Evolutionary conservation across 345 rosid genomes (phyloP).

Genomic region (Melastoma malabathricum): DNA sequence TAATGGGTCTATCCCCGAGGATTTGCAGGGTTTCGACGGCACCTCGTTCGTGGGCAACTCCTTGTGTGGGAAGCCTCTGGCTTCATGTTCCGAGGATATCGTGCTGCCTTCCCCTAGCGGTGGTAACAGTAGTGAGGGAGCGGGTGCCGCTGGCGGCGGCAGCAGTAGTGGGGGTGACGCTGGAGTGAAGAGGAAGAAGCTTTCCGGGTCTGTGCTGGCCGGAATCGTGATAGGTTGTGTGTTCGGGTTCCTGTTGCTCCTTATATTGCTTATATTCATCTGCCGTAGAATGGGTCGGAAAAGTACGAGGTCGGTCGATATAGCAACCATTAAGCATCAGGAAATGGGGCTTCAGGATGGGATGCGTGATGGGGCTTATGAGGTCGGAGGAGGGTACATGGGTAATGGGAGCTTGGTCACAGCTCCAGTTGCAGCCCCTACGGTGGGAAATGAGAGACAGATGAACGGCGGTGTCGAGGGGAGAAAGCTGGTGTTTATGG

Average conservation of each 20-base stretch:
- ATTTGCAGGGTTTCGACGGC: slow-evolving; percentile 10
- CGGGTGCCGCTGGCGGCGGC: too few species aligned
- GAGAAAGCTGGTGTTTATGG: slow-evolving; percentile 63
- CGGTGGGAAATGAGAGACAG: slow-evolving; percentile 13
- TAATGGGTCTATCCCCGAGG: slow-evolving; percentile 26
- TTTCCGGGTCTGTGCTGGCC: slow-evolving; percentile 34
- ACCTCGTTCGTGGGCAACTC: slow-evolving; percentile 25
- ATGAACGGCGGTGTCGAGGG: slow-evolving; percentile 16
- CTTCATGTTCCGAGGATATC: slow-evolving; percentile 5
- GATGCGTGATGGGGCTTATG: slow-evolving; percentile 13
- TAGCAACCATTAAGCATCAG: slow-evolving; percentile 23
- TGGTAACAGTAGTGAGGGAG: background rate
- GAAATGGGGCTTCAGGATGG: slow-evolving; percentile 18
- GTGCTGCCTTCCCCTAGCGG: background rate
- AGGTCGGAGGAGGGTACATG: slow-evolving; percentile 5
- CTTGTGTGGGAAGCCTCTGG: slow-evolving; percentile 28
- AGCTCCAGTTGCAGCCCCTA: slow-evolving; percentile 21
- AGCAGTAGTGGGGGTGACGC: too few species aligned
- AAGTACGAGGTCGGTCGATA: slow-evolving; percentile 25
- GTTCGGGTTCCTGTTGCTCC: slow-evolving; percentile 16
- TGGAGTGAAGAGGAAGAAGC: slow-evolving; percentile 11
- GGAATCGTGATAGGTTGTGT: slow-evolving; percentile 32
- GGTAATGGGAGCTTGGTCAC: slow-evolving; percentile 11
- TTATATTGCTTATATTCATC: slow-evolving; percentile 14
- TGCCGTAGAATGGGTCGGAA: slow-evolving; percentile 15